Percentiles rank a stretch among this genome's conserved stretches.
Evolutionary conservation across 2,329 filamentous ascomycete genomes (phyloP).

Genomic region (Scedosporium minutisporum): DNA sequence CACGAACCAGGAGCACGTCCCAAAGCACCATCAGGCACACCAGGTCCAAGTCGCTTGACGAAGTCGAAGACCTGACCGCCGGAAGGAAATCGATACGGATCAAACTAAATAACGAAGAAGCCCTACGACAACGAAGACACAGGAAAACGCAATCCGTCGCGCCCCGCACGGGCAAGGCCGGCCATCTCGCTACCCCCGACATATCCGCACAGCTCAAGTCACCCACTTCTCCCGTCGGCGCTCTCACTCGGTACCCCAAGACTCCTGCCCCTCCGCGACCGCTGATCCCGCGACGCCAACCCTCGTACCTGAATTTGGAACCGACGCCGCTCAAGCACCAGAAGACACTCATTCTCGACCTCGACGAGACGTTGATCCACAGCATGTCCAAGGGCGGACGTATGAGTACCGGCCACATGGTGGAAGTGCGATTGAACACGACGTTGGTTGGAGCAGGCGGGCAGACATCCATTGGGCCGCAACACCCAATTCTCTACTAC

Average conservation of each 20-base stretch:
- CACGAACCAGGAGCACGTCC: slow-evolving; percentile 14
- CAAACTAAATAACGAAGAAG: slow-evolving; percentile 76
- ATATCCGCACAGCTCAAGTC: slow-evolving; percentile 83
- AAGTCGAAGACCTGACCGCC: neutral
- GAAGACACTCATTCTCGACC: slow-evolving; percentile 90
- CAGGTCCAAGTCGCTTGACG: slow-evolving; percentile 47
- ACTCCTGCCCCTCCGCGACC: slow-evolving; percentile 82
- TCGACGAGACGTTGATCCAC: slow-evolving; percentile 96
- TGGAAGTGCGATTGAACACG: slow-evolving; percentile 83
- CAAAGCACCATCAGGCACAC: slow-evolving; percentile 36
- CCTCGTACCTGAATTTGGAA: slow-evolving; percentile 67
- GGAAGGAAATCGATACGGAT: slow-evolving; percentile 71
- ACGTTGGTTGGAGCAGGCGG: slow-evolving; percentile 58
- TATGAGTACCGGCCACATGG: slow-evolving; percentile 97
- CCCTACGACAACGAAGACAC: slow-evolving; percentile 34
- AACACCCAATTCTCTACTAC: slow-evolving; percentile 96
- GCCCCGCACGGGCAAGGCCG: slow-evolving; percentile 11
- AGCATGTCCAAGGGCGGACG: slow-evolving; percentile 94
- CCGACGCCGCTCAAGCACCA: slow-evolving; percentile 50
- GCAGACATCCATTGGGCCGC: slow-evolving; percentile 61
- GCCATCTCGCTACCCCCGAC: slow-evolving; percentile 26
- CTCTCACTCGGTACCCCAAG: slow-evolving; percentile 81
- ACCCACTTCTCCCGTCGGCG: slow-evolving; percentile 71
- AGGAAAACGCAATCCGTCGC: slow-evolving; percentile 17
- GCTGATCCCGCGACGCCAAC: slow-evolving; percentile 77